Evolutionary conservation across 2,329 filamentous ascomycete species (phyloP).

Genomic region (Aspergillus sp.): DNA sequence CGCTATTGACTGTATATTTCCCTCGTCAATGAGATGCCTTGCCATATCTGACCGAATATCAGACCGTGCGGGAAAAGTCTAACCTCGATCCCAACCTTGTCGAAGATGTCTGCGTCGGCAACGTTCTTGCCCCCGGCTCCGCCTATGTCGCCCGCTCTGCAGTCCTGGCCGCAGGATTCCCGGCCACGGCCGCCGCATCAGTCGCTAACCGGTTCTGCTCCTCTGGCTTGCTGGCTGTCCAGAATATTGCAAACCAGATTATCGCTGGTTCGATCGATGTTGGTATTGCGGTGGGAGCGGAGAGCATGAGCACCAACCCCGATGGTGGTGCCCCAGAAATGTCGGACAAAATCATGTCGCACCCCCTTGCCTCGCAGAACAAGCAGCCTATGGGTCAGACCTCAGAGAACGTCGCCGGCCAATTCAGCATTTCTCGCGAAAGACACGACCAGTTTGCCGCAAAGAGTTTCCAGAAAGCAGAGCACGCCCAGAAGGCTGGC

Average conservation of each 20-base stretch:
- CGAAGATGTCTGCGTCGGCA: constrained; percentile 84
- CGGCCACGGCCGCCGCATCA: constrained; percentile 71
- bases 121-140: constrained; percentile 79
- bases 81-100: constrained; percentile 80
- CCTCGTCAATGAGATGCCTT: neutral
- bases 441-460: constrained; percentile 82
- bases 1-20: constrained; percentile 29
- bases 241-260: constrained; percentile 91
- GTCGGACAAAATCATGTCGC: constrained; percentile 69
- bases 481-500: constrained; percentile 72
- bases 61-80: constrained; percentile 73
- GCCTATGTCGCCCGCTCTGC: constrained; percentile 89
- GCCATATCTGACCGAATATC: neutral
- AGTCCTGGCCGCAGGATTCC: constrained; percentile 79
- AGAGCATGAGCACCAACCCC: constrained; percentile 88
- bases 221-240: constrained; percentile 79
- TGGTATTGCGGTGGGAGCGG: constrained; percentile 83
- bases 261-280: constrained; percentile 83
- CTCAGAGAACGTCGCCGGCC: constrained; percentile 87
- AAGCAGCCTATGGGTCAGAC: constrained; percentile 89
- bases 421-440: constrained; percentile 63
- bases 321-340: constrained; percentile 78
- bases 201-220: constrained; percentile 88
- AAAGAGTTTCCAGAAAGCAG: constrained; percentile 77
- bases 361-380: constrained; percentile 80